These are phyloP conservation scores for Xerocomus spinulosus DNA, from an alignment of 768 basidiomycete genomes.

Conservation along the genomic window DNA sequence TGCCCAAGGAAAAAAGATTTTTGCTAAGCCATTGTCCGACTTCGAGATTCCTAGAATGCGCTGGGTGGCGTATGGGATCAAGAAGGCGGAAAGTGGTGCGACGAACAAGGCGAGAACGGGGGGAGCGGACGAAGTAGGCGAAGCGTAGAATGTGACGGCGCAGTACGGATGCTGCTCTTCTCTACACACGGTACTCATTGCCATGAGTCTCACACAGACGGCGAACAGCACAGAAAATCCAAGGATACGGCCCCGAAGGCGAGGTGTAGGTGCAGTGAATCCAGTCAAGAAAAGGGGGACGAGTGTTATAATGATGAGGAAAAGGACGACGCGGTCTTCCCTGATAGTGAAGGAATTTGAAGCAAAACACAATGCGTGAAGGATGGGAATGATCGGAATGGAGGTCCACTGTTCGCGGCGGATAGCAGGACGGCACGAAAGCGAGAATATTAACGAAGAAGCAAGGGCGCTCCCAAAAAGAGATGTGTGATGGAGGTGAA, in stretches of 20 bases:
- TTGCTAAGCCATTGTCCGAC: constrained; percentile 72
- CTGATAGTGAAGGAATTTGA: constrained; percentile 98
- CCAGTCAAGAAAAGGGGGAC: constrained; percentile 57
- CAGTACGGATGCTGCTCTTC: constrained; percentile 95
- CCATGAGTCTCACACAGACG: constrained; percentile 67
- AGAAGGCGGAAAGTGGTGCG: constrained; percentile 51
- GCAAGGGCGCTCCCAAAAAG: constrained; percentile 46
- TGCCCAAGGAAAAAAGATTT: constrained; percentile 54
- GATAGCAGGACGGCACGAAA: constrained; percentile 38
- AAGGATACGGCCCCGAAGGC: constrained; percentile 72
- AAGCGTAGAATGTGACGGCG: constrained; percentile 82
- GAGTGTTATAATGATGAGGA: constrained; percentile 65
- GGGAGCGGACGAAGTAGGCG: constrained; percentile 62
- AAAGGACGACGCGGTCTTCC: constrained; percentile 84
- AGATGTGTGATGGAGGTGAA: constrained; percentile 47
- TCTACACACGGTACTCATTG: constrained; percentile 81
- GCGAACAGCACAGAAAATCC: constrained; percentile 66
- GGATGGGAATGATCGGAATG: constrained; percentile 47
- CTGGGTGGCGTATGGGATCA: constrained; percentile 53
- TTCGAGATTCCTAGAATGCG: constrained; percentile 60
- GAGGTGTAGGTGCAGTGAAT: constrained; percentile 59
- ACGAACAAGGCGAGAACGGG: constrained; percentile 55
- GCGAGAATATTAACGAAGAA: constrained; percentile 44
- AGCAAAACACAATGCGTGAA: constrained; percentile 74
- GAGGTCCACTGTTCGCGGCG: constrained; percentile 24